Conservation (phyloP, 306 rosid genomes). For the Aeschynomene evenia region DNA sequence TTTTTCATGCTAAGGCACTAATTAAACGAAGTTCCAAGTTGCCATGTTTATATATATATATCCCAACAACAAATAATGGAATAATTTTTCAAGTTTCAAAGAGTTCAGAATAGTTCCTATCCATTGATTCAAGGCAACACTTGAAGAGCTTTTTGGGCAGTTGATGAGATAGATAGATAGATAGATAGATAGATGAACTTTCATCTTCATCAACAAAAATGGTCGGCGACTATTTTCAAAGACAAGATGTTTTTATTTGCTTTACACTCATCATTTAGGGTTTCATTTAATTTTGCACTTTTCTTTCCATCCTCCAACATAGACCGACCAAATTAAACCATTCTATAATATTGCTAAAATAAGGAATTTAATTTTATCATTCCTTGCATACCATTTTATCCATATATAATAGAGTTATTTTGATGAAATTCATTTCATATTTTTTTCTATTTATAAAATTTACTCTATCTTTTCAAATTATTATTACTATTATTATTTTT, state of each 20-base stretch:
- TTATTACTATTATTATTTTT: too few species aligned
- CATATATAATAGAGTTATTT: too few species aligned
- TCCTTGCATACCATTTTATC: not conserved
- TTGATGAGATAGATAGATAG: too few species aligned
- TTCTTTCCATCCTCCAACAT: not conserved
- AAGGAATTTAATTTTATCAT: not conserved
- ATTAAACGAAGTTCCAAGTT: too few species aligned
- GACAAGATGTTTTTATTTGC: not conserved
- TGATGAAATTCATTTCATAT: too few species aligned
- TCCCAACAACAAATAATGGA: not conserved
- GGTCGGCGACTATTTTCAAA: conserved; percentile 10
- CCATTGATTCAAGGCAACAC: not conserved
- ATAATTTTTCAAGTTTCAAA: too few species aligned
- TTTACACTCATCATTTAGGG: not conserved
- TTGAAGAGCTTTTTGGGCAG: not conserved
- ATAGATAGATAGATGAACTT: not conserved
- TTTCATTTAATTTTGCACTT: not conserved
- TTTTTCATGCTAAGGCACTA: too few species aligned
- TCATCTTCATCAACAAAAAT: not conserved
- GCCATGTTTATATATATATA: too few species aligned
- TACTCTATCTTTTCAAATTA: too few species aligned
- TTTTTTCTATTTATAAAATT: too few species aligned
- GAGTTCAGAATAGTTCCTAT: not conserved
- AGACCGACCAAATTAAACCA: not conserved
- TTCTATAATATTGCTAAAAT: not conserved